Conservation (phyloP, 129 eudicot genomes). For the Artemisia argyi region DNA sequence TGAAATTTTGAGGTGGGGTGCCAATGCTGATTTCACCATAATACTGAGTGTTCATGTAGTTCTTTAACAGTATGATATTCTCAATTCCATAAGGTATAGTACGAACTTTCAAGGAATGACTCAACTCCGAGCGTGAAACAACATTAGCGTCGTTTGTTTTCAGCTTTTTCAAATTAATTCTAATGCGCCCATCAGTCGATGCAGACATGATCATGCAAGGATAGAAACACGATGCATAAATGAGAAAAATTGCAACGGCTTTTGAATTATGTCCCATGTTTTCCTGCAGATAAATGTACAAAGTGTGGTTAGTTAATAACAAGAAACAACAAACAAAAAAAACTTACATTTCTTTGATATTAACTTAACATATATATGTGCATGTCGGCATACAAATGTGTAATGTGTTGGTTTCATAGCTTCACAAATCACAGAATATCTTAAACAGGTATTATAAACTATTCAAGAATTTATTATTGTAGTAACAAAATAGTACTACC, state of each 20-base stretch:
- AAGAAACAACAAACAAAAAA: neutral
- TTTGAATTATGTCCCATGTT: slow-evolving; percentile 35
- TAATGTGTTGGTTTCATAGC: too few relatives aligned
- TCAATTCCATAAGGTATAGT: neutral
- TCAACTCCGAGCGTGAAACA: slow-evolving; percentile 24
- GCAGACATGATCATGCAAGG: slow-evolving; percentile 33
- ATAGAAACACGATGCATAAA: slow-evolving; percentile 33
- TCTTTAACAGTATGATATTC: slow-evolving; percentile 42
- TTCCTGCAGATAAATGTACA: slow-evolving; percentile 21
- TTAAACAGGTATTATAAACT: too few relatives aligned
- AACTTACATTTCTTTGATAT: too few relatives aligned
- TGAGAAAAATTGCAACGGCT: slow-evolving; percentile 25
- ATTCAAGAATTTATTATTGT: too few relatives aligned
- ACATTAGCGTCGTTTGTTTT: slow-evolving; percentile 32
- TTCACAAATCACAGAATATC: too few relatives aligned
- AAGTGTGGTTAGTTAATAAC: neutral
- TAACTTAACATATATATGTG: too few relatives aligned
- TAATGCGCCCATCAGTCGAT: slow-evolving; percentile 41
- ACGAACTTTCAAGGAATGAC: slow-evolving; percentile 23
- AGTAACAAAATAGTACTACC: too few relatives aligned
- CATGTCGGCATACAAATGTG: too few relatives aligned
- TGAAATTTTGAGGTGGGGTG: slow-evolving; percentile 61
- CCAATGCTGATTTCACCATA: slow-evolving; percentile 68
- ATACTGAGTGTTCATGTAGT: slow-evolving; percentile 63
- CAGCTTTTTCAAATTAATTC: slow-evolving; percentile 44